A percentile compares a stretch with the other conserved stretches of the same genome.
These are phyloP conservation scores for Sabuloglossum arenarium DNA, from an alignment of 495 filamentous ascomycete species.

Conservation along the genomic window DNA sequence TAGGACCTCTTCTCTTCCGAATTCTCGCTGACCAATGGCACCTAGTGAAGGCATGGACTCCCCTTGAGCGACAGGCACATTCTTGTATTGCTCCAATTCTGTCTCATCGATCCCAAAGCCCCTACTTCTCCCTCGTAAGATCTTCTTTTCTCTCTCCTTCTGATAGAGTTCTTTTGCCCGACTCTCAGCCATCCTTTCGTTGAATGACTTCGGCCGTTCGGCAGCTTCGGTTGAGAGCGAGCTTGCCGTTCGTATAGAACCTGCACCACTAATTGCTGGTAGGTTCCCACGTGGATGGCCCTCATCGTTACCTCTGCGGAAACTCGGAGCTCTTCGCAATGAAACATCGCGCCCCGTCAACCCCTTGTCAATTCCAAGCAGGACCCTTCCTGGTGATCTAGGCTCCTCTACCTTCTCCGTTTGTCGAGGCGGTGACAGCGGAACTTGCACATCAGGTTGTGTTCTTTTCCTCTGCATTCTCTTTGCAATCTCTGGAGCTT, in stretches of 20 bases:
- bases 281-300: constrained; percentile 6
- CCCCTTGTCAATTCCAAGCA: constrained; percentile 82
- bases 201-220: constrained; percentile 47
- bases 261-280: constrained; percentile 2
- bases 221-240: not conserved
- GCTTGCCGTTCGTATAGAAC: constrained; percentile 10
- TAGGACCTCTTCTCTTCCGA: constrained; percentile 35
- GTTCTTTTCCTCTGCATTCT: constrained; percentile 16
- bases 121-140: constrained; percentile 38
- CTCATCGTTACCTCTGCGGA: constrained; percentile 11
- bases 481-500: not conserved
- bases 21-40: constrained; percentile 16
- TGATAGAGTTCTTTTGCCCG: constrained; percentile 26
- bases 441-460: constrained; percentile 44
- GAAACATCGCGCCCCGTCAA: constrained; percentile 67
- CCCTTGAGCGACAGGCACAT: constrained; percentile 3
- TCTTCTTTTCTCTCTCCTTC: constrained; percentile 31
- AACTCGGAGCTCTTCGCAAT: constrained; percentile 44
- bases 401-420: constrained; percentile 26
- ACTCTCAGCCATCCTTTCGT: constrained; percentile 59
- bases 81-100: constrained; percentile 26
- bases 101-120: constrained; percentile 48
- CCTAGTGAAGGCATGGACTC: constrained; percentile 28
- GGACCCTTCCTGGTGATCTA: constrained; percentile 57
- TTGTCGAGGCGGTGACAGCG: constrained; percentile 52